Evolutionary conservation across 192 early-diverging fungal species (phyloP).

Genomic region (Gaertneriomyces semiglobifer): DNA sequence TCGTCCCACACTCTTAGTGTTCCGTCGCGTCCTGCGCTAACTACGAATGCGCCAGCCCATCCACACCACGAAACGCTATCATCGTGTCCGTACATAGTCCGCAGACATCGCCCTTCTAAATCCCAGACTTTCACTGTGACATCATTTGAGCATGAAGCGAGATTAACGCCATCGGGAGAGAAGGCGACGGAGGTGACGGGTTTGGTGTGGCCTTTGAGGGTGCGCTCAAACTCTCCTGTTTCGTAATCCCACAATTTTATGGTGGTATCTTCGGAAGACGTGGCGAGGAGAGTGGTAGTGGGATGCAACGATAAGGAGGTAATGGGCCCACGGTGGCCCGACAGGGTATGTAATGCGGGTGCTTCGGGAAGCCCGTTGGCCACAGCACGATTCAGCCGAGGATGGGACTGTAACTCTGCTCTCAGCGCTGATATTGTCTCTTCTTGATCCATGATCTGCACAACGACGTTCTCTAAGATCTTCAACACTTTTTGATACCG

Average conservation of each 20-base stretch:
- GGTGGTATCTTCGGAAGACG: constrained; percentile 87
- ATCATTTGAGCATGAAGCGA: constrained; percentile 86
- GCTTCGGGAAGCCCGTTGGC: constrained; percentile 81
- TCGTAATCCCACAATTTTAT: constrained; percentile 95
- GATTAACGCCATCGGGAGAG: constrained; percentile 78
- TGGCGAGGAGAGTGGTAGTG: constrained; percentile 73
- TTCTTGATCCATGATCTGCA: constrained; percentile 89
- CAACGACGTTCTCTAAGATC: constrained; percentile 5
- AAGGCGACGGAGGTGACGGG: constrained; percentile 89
- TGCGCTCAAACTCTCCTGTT: constrained; percentile 86
- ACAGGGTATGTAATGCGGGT: constrained; percentile 69
- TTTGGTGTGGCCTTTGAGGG: constrained; percentile 94
- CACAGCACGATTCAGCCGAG: constrained; percentile 19
- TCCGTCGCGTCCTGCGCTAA: constrained; percentile 87
- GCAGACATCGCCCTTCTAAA: constrained; percentile 77
- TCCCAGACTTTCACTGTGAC: constrained; percentile 92
- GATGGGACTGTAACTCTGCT: constrained; percentile 15
- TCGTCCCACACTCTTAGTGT: constrained; percentile 91
- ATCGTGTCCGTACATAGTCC: constrained; percentile 88
- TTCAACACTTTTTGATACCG: not conserved
- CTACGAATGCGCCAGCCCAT: constrained; percentile 72
- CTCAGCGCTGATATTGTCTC: constrained; percentile 66
- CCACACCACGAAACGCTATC: constrained; percentile 82
- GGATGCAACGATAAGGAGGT: constrained; percentile 85
- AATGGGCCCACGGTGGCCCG: constrained; percentile 78